phyloP scores from a whole-genome alignment of 2,329 filamentous ascomycete species.

The Fusarium dlaminii region DNA sequence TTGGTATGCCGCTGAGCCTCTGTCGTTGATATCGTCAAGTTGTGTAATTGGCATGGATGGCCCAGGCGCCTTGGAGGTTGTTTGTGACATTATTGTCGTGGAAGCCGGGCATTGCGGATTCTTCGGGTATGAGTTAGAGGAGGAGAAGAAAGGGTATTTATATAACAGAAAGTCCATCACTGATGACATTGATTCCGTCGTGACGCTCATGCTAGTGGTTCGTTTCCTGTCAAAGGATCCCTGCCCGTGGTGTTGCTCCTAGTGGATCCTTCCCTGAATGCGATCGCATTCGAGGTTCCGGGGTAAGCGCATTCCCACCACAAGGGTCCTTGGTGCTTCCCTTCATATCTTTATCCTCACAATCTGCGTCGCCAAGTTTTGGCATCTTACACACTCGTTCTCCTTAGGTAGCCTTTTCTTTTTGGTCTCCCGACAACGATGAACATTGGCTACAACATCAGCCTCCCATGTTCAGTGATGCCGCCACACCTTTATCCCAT shows the following conservation, averaged over 20 bases:
- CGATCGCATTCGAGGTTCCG: background rate
- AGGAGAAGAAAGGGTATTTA: background rate
- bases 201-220: background rate
- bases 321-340: background rate
- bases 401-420: too few relatives aligned
- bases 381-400: background rate
- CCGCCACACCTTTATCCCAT: background rate
- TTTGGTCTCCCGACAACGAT: background rate
- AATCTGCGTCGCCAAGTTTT: background rate
- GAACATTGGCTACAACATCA: background rate
- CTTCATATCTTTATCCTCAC: background rate
- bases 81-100: constrained; percentile 21
- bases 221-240: background rate
- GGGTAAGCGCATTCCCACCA: background rate
- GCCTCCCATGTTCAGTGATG: background rate
- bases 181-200: background rate
- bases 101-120: too few relatives aligned
- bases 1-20: background rate
- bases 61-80: background rate
- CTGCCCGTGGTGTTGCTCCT: background rate
- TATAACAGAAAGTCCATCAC: background rate
- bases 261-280: background rate
- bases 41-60: background rate
- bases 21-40: background rate
- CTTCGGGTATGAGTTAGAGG: background rate